Evolutionary conservation across 2,329 filamentous ascomycete species (phyloP).

Genomic region (Phoma sp.): DNA sequence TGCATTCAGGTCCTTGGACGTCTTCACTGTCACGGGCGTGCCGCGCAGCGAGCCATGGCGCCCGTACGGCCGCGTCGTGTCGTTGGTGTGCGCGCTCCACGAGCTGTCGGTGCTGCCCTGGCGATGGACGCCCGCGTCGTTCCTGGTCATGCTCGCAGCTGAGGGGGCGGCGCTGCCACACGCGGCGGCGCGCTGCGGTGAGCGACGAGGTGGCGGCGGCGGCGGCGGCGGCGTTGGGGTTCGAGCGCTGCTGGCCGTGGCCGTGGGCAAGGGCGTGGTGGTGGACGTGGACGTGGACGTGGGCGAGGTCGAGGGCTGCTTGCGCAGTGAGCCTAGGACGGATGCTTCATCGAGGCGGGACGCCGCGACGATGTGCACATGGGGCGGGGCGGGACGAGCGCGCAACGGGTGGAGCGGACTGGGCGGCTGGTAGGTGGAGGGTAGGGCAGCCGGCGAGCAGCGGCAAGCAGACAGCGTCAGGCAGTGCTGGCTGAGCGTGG

Average conservation of each 20-base stretch:
- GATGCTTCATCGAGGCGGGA: constrained; percentile 47
- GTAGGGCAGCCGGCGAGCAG: too few relatives aligned
- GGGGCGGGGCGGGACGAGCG: constrained; percentile 4
- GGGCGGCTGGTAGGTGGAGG: not conserved
- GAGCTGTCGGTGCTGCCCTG: constrained; percentile 71
- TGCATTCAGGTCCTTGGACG: constrained; percentile 56
- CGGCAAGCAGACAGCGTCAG: too few relatives aligned
- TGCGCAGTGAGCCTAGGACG: constrained; percentile 43
- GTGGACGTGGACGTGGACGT: constrained; percentile 19
- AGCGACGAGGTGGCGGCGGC: constrained; percentile 23
- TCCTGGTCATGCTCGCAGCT: constrained; percentile 64
- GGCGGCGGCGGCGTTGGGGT: constrained; percentile 5
- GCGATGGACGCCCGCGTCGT: constrained; percentile 68
- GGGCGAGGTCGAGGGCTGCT: constrained; percentile 35
- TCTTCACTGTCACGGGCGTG: constrained; percentile 59
- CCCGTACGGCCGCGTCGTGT: constrained; percentile 63
- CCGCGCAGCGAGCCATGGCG: constrained; percentile 46
- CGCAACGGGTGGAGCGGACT: constrained; percentile 18
- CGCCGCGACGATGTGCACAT: constrained; percentile 22
- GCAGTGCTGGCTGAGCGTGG: constrained; percentile 8
- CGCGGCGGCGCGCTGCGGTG: constrained; percentile 7
- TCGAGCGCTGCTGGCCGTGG: not conserved
- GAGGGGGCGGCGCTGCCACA: constrained; percentile 13
- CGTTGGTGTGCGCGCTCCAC: constrained; percentile 70
- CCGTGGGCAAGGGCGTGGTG: constrained; percentile 17